Evolutionary conservation across 768 basidiomycete species (phyloP), one percentile per base, ranked within the genome.

Genomic region (Cystobasidium ongulense): DNA sequence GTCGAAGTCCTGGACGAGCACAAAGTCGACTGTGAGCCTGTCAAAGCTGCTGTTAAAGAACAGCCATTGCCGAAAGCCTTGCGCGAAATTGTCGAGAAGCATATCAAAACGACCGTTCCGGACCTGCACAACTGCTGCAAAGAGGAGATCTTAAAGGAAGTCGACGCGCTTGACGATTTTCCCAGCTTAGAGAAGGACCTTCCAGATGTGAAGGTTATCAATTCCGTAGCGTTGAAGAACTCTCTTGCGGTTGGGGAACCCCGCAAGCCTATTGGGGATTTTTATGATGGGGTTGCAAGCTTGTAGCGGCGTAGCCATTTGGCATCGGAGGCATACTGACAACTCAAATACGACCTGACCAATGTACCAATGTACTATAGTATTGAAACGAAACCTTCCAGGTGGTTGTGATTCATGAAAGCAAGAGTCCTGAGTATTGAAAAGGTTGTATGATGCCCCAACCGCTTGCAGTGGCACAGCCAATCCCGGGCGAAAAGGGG

Each of bases 231-330:
- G 27, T 25, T 64, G 36, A 64, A 41, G 23, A 7, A 64, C 18
- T 31, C 25, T 38, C 33, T 64, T 4, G 7, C 35, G 4, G n/a
- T 64, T 23, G 63, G 63, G n/a, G 38, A 64, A 46, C 27, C 31
- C 1, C 11, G 63, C 11, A 64, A 35, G 33, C 63, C 63, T 5
- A 38, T 38, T 36, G 41, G 41, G 31, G 36, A 64, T 27, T 64
- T 39, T 25, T 64, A 64, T 35, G 63, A 64, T 39, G 63, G 63
- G n/a, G 63, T 64, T 27, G 63, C 63, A 13, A 59, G n/a, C 11
- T n/a, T 46, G 13, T 46, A 46, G n/a, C n/a, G n/a, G n/a, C n/a
- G n/a, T n/a, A n/a, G n/a, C n/a, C n/a, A n/a, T n/a, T n/a, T n/a
- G n/a, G n/a, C n/a, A n/a, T n/a, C n/a, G n/a, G n/a, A n/a, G n/a